A percentile compares a stretch with the other conserved stretches of the same genome.
Evolutionary conservation across 495 filamentous ascomycete genomes (phyloP).

Genomic region (Penicillium manginii): DNA sequence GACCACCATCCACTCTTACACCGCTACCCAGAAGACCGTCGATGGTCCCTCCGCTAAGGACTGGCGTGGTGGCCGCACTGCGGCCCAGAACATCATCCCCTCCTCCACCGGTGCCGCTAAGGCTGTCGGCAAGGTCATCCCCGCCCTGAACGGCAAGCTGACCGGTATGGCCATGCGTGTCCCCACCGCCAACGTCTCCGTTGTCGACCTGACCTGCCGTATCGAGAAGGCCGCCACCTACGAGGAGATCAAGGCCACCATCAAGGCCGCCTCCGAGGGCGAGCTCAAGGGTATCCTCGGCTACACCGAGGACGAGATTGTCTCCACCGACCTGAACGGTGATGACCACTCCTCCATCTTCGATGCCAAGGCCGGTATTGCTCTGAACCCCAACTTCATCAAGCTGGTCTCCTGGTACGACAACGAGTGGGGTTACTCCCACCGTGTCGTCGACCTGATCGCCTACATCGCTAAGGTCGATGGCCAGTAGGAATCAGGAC

Average conservation of each 20-base stretch:
- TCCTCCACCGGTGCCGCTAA: conserved; percentile 99
- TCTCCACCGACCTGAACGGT: conserved; percentile 92
- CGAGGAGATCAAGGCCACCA: conserved; percentile 88
- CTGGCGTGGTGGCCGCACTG: conserved; percentile 98
- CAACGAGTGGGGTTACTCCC: conserved; percentile 96
- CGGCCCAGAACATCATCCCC: conserved; percentile 99
- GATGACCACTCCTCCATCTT: conserved; percentile 94
- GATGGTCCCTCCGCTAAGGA: conserved; percentile 98
- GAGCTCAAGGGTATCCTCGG: conserved; percentile 87
- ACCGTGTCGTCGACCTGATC: conserved; percentile 96
- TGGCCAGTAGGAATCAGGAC: conserved; percentile 52
- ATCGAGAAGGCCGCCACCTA: conserved; percentile 88
- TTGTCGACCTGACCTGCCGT: conserved; percentile 95
- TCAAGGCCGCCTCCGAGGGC: conserved; percentile 88
- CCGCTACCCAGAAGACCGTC: conserved; percentile 99
- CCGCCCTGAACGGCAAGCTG: conserved; percentile 96
- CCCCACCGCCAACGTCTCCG: conserved; percentile 97
- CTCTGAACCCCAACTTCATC: conserved; percentile 97
- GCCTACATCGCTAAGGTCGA: conserved; percentile 92
- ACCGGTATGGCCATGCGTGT: conserved; percentile 99
- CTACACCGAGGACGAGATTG: conserved; percentile 97
- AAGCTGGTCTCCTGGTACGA: conserved; percentile 99
- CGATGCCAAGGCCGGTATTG: conserved; percentile 99
- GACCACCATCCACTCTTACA: conserved; percentile 99
- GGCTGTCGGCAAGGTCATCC: conserved; percentile 99